Evolutionary conservation across 352 stramenopile genomes (phyloP).

Genomic region (Phytophthora colocasiae): DNA sequence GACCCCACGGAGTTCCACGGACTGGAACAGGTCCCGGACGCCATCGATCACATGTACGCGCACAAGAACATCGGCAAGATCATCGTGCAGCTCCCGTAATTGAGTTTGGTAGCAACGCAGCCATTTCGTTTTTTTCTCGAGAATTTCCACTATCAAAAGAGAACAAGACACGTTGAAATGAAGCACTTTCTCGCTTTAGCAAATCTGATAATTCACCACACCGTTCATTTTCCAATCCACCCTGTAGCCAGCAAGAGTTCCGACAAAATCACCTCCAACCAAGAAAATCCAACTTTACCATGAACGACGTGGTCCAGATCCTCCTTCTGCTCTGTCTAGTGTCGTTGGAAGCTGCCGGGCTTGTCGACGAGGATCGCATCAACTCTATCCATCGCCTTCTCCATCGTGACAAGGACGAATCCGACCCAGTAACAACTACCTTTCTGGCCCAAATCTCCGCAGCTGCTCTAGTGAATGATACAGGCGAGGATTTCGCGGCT

Average conservation of each 20-base stretch:
- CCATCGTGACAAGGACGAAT: constrained; percentile 13
- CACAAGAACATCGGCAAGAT: constrained; percentile 83
- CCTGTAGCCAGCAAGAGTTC: constrained; percentile 9
- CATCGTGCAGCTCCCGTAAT: constrained; percentile 59
- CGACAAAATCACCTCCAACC: constrained; percentile 2
- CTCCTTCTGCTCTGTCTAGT: constrained; percentile 6
- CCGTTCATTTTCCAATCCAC: constrained; percentile 21
- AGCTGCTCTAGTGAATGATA: background rate
- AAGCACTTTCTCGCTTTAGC: constrained; percentile 24
- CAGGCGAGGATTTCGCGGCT: constrained; percentile 6
- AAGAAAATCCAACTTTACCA: constrained; percentile 9
- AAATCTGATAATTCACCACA: background rate
- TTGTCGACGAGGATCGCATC: constrained; percentile 4
- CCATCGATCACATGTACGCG: constrained; percentile 68
- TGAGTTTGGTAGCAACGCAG: background rate
- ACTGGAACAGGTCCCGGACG: constrained; percentile 57
- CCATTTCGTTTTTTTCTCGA: background rate
- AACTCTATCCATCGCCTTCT: constrained; percentile 5
- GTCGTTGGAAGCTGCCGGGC: constrained; percentile 5
- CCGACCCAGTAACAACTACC: background rate
- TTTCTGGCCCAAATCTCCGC: constrained; percentile 11
- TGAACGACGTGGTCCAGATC: constrained; percentile 18
- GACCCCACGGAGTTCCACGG: constrained; percentile 49
- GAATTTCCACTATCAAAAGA: background rate
- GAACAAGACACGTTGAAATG: constrained; percentile 12